phyloP scores from a whole-genome alignment of 805 yeast genomes.

The Schwanniomyces sp. region DNA sequence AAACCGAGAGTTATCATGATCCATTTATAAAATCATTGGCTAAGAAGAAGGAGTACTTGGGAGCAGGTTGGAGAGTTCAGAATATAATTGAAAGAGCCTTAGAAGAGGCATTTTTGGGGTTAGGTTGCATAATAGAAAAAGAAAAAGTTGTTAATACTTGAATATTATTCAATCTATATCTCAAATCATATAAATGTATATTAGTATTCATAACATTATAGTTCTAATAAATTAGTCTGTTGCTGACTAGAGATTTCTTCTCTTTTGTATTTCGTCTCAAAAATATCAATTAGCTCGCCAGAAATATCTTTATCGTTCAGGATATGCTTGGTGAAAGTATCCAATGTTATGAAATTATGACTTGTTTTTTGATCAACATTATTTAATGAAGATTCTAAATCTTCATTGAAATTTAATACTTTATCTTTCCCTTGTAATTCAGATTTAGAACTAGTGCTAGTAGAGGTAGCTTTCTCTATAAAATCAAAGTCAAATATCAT shows the following conservation, averaged over 20 bases:
- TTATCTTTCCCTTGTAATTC: conserved; percentile 12
- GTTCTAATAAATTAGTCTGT: conserved; percentile 3
- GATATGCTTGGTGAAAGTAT: not conserved
- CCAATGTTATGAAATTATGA: not conserved
- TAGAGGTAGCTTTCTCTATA: not conserved
- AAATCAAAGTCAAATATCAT: not conserved
- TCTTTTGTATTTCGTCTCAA: not conserved
- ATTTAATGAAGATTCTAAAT: conserved; percentile 15
- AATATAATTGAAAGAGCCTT: conserved; percentile 72
- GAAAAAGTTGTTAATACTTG: conserved; percentile 23
- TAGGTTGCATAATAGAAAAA: conserved; percentile 71
- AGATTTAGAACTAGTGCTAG: not conserved
- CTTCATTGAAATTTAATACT: conserved; percentile 9
- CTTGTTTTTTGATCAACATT: not conserved
- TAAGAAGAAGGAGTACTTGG: conserved; percentile 66
- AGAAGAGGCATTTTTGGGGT: conserved; percentile 86
- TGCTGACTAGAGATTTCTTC: not conserved
- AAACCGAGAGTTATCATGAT: conserved; percentile 38
- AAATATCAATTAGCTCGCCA: not conserved
- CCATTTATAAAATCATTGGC: conserved; percentile 50
- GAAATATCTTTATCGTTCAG: not conserved
- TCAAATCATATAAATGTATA: not conserved
- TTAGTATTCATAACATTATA: conserved; percentile 3
- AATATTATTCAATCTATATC: not conserved
- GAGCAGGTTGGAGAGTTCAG: conserved; percentile 80